Evolutionary conservation across 2,329 filamentous ascomycete genomes (phyloP).

Genomic region (Trichophyton mentagrophytes): DNA sequence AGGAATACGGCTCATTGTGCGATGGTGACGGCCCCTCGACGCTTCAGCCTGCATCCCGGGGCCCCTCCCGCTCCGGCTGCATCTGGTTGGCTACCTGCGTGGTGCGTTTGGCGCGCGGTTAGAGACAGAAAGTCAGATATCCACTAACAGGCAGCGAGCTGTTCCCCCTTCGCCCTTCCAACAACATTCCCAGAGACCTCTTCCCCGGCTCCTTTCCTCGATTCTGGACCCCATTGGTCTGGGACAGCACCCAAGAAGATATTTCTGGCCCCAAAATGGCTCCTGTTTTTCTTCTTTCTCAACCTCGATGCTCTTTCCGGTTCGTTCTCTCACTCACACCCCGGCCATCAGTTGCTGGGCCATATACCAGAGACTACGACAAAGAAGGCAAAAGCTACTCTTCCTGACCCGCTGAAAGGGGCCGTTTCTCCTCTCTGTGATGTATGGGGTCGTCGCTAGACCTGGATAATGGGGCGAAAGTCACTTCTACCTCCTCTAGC

Average conservation of each 20-base stretch:
- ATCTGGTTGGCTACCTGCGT: not conserved
- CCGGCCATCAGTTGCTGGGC: not conserved
- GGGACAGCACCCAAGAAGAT: not conserved
- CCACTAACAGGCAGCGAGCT: not conserved
- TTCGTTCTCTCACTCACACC: not conserved
- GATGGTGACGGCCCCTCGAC: not conserved
- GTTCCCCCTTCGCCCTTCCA: not conserved
- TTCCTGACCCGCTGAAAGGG: not conserved
- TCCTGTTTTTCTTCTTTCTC: not conserved
- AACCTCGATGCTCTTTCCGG: not conserved
- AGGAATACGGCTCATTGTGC: not conserved
- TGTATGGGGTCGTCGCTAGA: constrained; percentile 1
- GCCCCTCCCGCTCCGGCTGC: not conserved
- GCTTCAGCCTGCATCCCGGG: not conserved
- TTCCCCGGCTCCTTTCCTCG: not conserved
- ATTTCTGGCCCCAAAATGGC: not conserved
- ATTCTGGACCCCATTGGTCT: not conserved
- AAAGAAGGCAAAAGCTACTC: not conserved
- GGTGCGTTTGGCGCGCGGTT: not conserved
- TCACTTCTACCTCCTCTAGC: not conserved
- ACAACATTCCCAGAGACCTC: not conserved
- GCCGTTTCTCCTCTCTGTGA: not conserved
- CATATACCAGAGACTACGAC: constrained; percentile 1
- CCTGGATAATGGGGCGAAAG: constrained; percentile 3
- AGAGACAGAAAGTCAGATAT: constrained; percentile 4